These are phyloP conservation scores for Pouteria glomerata DNA, from an alignment of 148 eudicot species.

Conservation along the genomic window DNA sequence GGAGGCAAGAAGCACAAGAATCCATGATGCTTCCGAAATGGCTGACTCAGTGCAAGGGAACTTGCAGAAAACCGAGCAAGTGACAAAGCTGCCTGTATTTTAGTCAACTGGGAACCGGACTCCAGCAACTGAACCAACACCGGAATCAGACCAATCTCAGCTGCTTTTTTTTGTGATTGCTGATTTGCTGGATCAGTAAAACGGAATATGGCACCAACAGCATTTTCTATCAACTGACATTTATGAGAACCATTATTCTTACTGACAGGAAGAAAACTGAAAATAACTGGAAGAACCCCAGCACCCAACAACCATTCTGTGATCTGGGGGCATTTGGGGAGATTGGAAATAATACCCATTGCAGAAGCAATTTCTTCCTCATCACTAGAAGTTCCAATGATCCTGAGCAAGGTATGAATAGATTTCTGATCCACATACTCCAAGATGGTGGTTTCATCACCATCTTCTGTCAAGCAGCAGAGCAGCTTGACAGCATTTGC, in stretches of 20 bases:
- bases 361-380: conserved; percentile 35
- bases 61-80: conserved; percentile 29
- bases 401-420: conserved; percentile 25
- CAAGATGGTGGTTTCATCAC: conserved; percentile 18
- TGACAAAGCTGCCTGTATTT: conserved; percentile 24
- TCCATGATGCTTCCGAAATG: conserved; percentile 16
- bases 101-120: conserved; percentile 27
- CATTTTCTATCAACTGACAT: conserved; percentile 24
- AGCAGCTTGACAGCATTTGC: conserved; percentile 35
- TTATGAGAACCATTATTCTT: conserved; percentile 15
- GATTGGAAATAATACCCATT: conserved; percentile 29
- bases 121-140: conserved; percentile 30
- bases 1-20: conserved; percentile 37
- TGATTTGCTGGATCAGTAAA: conserved; percentile 22
- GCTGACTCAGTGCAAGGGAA: conserved; percentile 19
- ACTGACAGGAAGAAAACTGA: conserved; percentile 7
- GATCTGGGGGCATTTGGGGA: conserved; percentile 21
- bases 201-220: conserved; percentile 29
- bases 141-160: conserved; percentile 32
- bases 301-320: conserved; percentile 27
- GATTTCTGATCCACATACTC: conserved; percentile 20
- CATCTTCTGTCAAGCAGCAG: conserved; percentile 33
- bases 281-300: conserved; percentile 21
- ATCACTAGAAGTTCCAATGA: conserved; percentile 25
- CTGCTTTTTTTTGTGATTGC: conserved; percentile 29